phyloP scores from a whole-genome alignment of 306 rosid species.

The Vicia villosa region DNA sequence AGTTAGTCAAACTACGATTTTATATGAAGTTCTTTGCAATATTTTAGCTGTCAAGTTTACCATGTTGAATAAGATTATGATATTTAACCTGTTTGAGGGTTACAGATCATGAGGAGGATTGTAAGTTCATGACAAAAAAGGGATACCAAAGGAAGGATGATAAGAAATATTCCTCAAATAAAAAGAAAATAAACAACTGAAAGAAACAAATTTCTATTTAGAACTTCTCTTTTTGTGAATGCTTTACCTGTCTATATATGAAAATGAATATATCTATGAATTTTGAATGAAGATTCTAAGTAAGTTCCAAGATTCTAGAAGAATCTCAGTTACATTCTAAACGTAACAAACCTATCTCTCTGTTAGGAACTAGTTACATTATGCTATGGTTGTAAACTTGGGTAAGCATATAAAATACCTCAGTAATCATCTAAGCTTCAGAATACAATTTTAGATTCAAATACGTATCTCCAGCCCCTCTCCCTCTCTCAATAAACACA shows the following conservation, averaged over 20 bases:
- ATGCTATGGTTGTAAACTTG: not conserved
- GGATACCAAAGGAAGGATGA: slow-evolving; percentile 4
- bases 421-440: not conserved
- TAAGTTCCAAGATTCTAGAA: slow-evolving; percentile 12
- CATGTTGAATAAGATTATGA: slow-evolving; percentile 7
- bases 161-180: slow-evolving; percentile 1
- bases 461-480: not conserved
- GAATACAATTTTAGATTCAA: slow-evolving; percentile 13
- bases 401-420: not conserved
- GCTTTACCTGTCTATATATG: not conserved
- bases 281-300: not conserved
- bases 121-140: not conserved
- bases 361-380: not conserved
- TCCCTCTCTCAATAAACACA: slow-evolving; percentile 19
- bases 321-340: not conserved
- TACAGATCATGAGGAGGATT: slow-evolving; percentile 9
- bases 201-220: not conserved
- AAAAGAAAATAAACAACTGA: not conserved
- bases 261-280: not conserved
- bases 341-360: not conserved
- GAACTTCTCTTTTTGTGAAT: not conserved
- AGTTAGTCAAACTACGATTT: not conserved
- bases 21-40: not conserved
- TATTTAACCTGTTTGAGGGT: not conserved
- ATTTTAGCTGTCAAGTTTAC: not conserved